A percentile compares a stretch with the other conserved stretches of the same genome.
These are phyloP conservation scores for Eucalyptus melliodora DNA, from an alignment of 345 rosid species.

Conservation along the genomic window DNA sequence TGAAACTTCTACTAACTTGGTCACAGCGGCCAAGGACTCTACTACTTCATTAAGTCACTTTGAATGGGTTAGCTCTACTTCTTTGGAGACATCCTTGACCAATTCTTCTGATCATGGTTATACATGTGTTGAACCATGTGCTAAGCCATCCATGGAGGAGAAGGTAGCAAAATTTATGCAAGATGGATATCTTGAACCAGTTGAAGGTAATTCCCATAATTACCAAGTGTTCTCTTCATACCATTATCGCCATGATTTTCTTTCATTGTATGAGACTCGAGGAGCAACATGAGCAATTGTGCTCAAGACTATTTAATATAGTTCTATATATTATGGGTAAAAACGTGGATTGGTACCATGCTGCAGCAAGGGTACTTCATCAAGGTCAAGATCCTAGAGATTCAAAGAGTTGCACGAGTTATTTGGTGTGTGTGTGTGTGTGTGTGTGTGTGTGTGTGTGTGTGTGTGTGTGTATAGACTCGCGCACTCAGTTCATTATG, in stretches of 20 bases:
- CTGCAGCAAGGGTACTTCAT: background rate
- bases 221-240: background rate
- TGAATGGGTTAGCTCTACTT: background rate
- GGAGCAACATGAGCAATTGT: background rate
- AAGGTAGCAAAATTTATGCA: slow-evolving; percentile 54
- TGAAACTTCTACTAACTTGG: slow-evolving; percentile 3
- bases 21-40: background rate
- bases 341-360: background rate
- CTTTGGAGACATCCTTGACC: background rate
- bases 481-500: background rate
- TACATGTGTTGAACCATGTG: slow-evolving; percentile 3
- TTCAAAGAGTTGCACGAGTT: background rate
- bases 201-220: slow-evolving; percentile 29
- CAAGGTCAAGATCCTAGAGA: background rate
- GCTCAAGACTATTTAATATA: background rate
- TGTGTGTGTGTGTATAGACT: background rate
- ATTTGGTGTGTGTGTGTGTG: background rate
- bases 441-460: too few relatives aligned
- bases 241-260: background rate
- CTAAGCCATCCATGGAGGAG: slow-evolving; percentile 32
- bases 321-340: background rate
- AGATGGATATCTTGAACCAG: slow-evolving; percentile 49
- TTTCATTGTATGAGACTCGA: background rate
- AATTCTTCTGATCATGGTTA: background rate
- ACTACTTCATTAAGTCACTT: background rate